Evolutionary conservation across 345 rosid genomes (phyloP).

Genomic region (Citrus sinensis): DNA sequence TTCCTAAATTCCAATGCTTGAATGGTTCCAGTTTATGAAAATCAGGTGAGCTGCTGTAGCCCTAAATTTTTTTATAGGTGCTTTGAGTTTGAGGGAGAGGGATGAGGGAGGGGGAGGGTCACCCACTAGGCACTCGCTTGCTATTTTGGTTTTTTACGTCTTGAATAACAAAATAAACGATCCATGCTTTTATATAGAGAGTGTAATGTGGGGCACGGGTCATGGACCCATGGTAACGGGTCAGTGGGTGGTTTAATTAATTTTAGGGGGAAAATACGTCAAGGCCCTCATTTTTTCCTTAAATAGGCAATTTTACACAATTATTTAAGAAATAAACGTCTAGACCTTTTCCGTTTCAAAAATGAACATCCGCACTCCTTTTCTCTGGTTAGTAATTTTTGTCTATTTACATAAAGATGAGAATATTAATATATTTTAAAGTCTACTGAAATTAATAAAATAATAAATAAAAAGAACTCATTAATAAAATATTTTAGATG

Average conservation of each 20-base stretch:
- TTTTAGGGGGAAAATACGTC: not conserved
- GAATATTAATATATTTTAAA: too few relatives aligned
- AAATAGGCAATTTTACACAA: too few relatives aligned
- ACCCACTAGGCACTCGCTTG: not conserved
- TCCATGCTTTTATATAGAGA: conserved; percentile 7
- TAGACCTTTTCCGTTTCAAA: too few relatives aligned
- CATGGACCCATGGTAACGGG: not conserved
- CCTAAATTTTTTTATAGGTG: not conserved
- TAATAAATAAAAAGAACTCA: too few relatives aligned
- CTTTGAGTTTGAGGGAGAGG: not conserved
- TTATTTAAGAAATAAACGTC: too few relatives aligned
- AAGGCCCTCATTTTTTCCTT: not conserved
- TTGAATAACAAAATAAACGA: not conserved
- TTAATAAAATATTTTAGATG: too few relatives aligned
- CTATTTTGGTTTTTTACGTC: not conserved
- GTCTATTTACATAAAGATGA: too few relatives aligned
- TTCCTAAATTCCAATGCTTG: conserved; percentile 16
- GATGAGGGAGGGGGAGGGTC: not conserved
- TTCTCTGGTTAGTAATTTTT: too few relatives aligned
- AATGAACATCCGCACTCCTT: too few relatives aligned
- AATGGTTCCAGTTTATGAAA: conserved; percentile 14
- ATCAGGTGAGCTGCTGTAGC: not conserved
- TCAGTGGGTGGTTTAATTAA: not conserved
- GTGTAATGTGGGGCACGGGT: not conserved
- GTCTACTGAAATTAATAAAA: too few relatives aligned